These are phyloP conservation scores for Leccinellum rugosiceps DNA, from an alignment of 768 basidiomycete species.

Conservation along the genomic window DNA sequence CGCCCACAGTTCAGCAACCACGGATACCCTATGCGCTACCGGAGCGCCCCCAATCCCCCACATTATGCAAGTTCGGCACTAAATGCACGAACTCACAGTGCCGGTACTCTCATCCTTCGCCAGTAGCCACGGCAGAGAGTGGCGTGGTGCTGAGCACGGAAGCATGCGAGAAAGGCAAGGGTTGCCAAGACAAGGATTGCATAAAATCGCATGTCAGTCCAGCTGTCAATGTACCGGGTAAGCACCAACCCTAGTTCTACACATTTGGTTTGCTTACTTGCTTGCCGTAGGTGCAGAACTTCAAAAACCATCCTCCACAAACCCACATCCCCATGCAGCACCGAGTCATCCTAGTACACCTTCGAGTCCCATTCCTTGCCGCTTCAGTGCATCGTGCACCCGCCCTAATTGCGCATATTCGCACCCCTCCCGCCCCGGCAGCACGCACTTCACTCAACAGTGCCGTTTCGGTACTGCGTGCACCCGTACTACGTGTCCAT, in stretches of 20 bases:
- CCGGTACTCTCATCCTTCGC: constrained; percentile 91
- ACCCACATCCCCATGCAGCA: constrained; percentile 30
- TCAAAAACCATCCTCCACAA: constrained; percentile 38
- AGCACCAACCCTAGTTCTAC: background rate
- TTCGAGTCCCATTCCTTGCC: constrained; percentile 47
- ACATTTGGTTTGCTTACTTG: constrained; percentile 13
- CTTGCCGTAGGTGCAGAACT: constrained; percentile 25
- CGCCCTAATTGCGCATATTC: constrained; percentile 65
- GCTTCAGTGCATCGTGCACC: constrained; percentile 70
- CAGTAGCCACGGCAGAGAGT: constrained; percentile 93
- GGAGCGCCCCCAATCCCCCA: constrained; percentile 82
- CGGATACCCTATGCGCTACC: constrained; percentile 55
- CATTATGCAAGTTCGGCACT: constrained; percentile 88
- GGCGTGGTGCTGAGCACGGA: constrained; percentile 95
- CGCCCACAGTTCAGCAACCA: constrained; percentile 18
- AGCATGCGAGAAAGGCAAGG: constrained; percentile 82
- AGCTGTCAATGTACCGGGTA: constrained; percentile 67
- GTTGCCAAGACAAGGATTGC: constrained; percentile 93
- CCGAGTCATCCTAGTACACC: constrained; percentile 28
- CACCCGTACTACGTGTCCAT: constrained; percentile 83
- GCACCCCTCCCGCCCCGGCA: constrained; percentile 51
- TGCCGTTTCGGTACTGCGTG: constrained; percentile 87
- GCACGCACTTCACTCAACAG: constrained; percentile 42
- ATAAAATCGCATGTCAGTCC: constrained; percentile 89
- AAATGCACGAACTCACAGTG: constrained; percentile 92